Evolutionary conservation across 768 basidiomycete genomes (phyloP), one percentile per base, ranked within the genome.

Genomic region (Pisolithus microcarpus): DNA sequence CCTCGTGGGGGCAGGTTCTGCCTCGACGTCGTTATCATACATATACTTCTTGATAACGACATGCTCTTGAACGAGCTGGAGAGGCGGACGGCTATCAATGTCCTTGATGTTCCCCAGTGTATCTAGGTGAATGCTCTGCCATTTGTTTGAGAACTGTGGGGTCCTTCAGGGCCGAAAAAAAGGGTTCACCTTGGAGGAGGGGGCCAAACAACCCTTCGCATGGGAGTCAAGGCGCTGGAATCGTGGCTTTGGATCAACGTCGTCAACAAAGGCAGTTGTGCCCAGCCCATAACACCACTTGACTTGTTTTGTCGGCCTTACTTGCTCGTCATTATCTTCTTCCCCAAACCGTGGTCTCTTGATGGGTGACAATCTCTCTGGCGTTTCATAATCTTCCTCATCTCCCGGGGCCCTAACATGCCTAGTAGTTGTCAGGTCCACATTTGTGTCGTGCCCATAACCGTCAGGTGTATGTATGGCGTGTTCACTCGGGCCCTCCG

Each of bases 301-400:
- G 39, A 91, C 89, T 49, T 81, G 72, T 61, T 82, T 78, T 60
- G 70, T 67, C 44, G 69, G 64, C 49, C 56, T 63, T 38, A 31
- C 51, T 46, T 60, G 58, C 37, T 62, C 64, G 43, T 61, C 60
- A 7, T 59, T 68, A 18, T 62, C 70, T 24, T 68, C 70, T 15
- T 44, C 43, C 13, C 56, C 62, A 31, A 70, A 71, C 48, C 68
- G 65, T 18, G 69, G 63, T 15, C 71, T 64, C 64, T 79, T 81
- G 49, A 66, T 49, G 36, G 67, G 65, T 43, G 69, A 66, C 24
- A 69, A 67, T 56, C 70, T 70, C 42, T 75, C 70, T 3, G 87
- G 87, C 10, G 85, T 86, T 59, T 76, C 75, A 57, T 88, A 89
- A 52, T 88, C 87, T 58, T 84, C 88, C 24, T 89, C 87, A 23